A percentile compares a stretch with the other conserved stretches of the same genome.
These are phyloP conservation scores for Tephrocybe sp. DNA, from an alignment of 768 basidiomycete genomes.

Conservation along the genomic window DNA sequence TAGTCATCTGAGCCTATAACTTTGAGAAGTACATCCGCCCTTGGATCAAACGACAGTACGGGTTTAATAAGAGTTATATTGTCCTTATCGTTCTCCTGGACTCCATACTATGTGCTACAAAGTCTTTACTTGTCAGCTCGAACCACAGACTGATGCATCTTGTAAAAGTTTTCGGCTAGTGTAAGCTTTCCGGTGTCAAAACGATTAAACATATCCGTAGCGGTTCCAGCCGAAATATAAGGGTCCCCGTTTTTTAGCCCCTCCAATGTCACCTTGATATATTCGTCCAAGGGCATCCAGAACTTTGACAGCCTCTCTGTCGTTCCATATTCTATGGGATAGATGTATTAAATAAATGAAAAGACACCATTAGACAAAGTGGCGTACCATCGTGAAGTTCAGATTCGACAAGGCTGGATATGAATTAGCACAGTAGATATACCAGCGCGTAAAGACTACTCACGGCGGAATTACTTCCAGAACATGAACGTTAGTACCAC, in stretches of 20 bases:
- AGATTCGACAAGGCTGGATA: conserved; percentile 53
- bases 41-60: too few species aligned
- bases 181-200: conserved; percentile 34
- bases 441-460: conserved; percentile 19
- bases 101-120: too few species aligned
- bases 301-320: conserved; percentile 43
- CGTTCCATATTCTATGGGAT: conserved; percentile 45
- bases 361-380: neutral
- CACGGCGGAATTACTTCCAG: conserved; percentile 60
- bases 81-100: too few species aligned
- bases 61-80: too few species aligned
- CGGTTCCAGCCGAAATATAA: conserved; percentile 23
- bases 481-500: conserved; percentile 48
- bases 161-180: conserved; percentile 19
- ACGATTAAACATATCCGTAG: conserved; percentile 22
- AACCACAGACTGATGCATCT: neutral
- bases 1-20: too few species aligned
- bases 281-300: conserved; percentile 54
- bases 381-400: conserved; percentile 56
- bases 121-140: too few species aligned
- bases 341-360: neutral
- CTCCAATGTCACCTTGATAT: conserved; percentile 31
- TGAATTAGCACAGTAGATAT: neutral
- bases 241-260: conserved; percentile 25
- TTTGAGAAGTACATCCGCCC: too few species aligned